phyloP scores from a whole-genome alignment of 768 basidiomycete genomes.

The Multifurca ochricompacta region DNA sequence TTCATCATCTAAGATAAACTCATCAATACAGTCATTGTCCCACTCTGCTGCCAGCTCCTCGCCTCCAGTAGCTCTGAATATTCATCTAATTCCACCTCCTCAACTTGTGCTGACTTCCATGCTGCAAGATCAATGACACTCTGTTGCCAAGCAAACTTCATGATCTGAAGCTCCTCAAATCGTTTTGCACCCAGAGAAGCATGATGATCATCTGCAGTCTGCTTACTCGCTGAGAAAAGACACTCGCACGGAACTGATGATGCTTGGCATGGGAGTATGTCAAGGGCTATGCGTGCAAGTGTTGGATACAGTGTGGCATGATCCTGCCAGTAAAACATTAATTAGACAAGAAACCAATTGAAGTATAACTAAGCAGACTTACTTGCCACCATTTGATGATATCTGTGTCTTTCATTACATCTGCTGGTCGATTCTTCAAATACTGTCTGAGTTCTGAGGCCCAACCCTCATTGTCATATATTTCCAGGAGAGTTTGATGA shows the following conservation, averaged over 20 bases:
- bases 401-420: conserved; percentile 13
- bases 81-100: too few relatives aligned
- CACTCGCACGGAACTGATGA: conserved; percentile 14
- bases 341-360: not conserved
- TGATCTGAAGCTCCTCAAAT: conserved; percentile 14
- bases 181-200: not conserved
- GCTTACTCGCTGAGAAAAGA: conserved; percentile 16
- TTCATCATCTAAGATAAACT: too few relatives aligned
- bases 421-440: conserved; percentile 7
- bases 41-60: too few relatives aligned
- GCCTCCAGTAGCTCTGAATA: too few relatives aligned
- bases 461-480: conserved; percentile 1
- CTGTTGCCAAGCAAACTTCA: conserved; percentile 14
- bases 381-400: conserved; percentile 20
- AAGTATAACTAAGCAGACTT: not conserved
- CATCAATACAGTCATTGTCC: too few relatives aligned
- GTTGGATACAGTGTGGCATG: conserved; percentile 4
- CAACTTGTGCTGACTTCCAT: too few relatives aligned
- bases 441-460: conserved; percentile 13
- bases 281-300: conserved; percentile 9
- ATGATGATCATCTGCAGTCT: not conserved
- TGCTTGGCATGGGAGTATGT: conserved; percentile 11
- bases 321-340: too few relatives aligned
- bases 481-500: not conserved
- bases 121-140: conserved; percentile 22